Conservation (phyloP, 164 flowering plant genomes). For the Litsea cubeba region DNA sequence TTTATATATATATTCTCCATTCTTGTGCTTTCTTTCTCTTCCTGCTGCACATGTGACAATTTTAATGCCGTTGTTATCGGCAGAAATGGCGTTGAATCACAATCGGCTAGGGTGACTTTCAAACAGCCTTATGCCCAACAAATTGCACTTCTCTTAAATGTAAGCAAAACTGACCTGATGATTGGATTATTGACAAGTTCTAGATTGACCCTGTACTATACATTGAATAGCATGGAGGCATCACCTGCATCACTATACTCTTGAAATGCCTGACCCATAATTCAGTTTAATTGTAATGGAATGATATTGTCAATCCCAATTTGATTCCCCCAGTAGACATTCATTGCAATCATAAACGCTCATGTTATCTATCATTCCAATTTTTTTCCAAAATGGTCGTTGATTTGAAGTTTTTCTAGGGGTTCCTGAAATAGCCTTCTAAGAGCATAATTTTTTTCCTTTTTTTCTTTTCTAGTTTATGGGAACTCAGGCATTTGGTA, state of each 20-base stretch:
- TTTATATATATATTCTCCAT: slow-evolving; percentile 20
- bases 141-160: slow-evolving; percentile 23
- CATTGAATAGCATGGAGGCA: not conserved
- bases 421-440: too few relatives aligned
- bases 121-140: slow-evolving; percentile 22
- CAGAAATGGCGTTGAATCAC: slow-evolving; percentile 19
- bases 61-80: not conserved
- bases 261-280: not conserved
- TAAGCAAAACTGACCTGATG: slow-evolving; percentile 16
- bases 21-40: slow-evolving; percentile 11
- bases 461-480: too few relatives aligned
- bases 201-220: not conserved
- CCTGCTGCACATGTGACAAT: slow-evolving; percentile 10
- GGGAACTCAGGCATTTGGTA: too few relatives aligned
- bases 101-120: slow-evolving; percentile 20
- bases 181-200: not conserved
- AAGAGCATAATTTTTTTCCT: too few relatives aligned
- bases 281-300: not conserved
- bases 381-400: too few relatives aligned
- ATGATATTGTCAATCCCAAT: not conserved
- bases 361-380: too few relatives aligned
- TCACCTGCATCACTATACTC: not conserved
- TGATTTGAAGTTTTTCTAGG: too few relatives aligned
- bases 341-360: not conserved
- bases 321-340: not conserved